Conservation (phyloP, 2,329 filamentous ascomycete genomes). For the Epichloe baconii region DNA sequence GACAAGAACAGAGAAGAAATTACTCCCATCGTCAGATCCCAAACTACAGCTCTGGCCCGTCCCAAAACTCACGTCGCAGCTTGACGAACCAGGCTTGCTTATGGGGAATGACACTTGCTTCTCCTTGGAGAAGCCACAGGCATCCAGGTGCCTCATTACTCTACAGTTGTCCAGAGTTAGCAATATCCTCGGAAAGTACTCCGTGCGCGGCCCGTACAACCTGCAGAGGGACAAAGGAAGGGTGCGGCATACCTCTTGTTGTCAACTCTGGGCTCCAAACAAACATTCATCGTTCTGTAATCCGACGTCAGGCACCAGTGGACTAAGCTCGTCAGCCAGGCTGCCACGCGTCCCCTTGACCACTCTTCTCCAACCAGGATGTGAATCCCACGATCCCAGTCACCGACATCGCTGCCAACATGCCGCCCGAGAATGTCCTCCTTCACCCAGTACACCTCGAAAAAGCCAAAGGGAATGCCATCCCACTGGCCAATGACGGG, state of each 20-base stretch:
- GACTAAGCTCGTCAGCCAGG: slow-evolving; percentile 77
- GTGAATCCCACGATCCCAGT: slow-evolving; percentile 84
- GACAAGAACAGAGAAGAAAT: neutral
- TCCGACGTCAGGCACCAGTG: slow-evolving; percentile 75
- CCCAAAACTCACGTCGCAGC: slow-evolving; percentile 67
- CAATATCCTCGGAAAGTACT: neutral
- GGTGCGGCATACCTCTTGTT: slow-evolving; percentile 58
- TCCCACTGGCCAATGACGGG: slow-evolving; percentile 91
- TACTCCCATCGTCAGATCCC: neutral
- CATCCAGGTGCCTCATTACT: slow-evolving; percentile 47
- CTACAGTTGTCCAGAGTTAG: neutral
- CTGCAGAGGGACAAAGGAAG: neutral
- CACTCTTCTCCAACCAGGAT: slow-evolving; percentile 86
- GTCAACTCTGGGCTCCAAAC: slow-evolving; percentile 82
- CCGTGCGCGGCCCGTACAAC: neutral
- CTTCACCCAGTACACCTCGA: slow-evolving; percentile 97
- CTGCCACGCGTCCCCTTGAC: slow-evolving; percentile 66
- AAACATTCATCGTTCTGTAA: slow-evolving; percentile 66
- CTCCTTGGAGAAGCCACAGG: slow-evolving; percentile 73
- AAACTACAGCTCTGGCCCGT: slow-evolving; percentile 46
- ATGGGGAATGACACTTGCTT: slow-evolving; percentile 70
- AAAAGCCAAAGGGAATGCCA: slow-evolving; percentile 89
- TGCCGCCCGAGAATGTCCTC: slow-evolving; percentile 69
- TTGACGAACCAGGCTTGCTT: slow-evolving; percentile 85
- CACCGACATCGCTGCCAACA: slow-evolving; percentile 50